Evolutionary conservation across 164 flowering plant species (phyloP), one percentile per base, ranked within the genome.

Genomic region (Warburgia ugandensis): DNA sequence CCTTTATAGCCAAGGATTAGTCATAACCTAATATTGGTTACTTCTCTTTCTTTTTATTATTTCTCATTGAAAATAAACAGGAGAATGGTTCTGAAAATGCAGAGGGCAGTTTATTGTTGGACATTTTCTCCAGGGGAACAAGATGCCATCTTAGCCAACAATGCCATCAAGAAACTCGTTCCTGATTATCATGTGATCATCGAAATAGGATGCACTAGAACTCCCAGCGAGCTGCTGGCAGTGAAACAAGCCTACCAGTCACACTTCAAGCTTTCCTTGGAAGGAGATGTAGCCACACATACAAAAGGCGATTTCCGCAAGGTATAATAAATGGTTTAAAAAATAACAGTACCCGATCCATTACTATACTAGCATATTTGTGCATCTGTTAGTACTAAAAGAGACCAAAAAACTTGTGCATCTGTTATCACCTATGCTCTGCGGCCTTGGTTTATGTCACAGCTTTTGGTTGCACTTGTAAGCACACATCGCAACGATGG

Each of bases 281-380:
- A 90, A 58, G 97, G 86, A 62, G 91, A 90, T 52, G 73, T 90
- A 29, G 88, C 95, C 38, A 49, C 64, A 4, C 77, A 80, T 55
- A 70, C 83, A 22, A 29, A 66, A 5, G 94, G 94, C n/a, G 86
- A 84, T 17, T n/a, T 72, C 30, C 86, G 91, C 56, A 78, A 73
- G 86, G 97, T 56, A 65, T n/a, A n/a, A n/a, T n/a, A n/a, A n/a
- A n/a, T n/a, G n/a, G n/a, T n/a, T n/a, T n/a, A n/a, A n/a, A n/a
- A n/a, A n/a, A n/a, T n/a, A n/a, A n/a, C n/a, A n/a, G n/a, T n/a
- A n/a, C n/a, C n/a, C n/a, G n/a, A n/a, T n/a, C n/a, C n/a, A n/a
- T n/a, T n/a, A n/a, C n/a, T n/a, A n/a, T n/a, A n/a, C n/a, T n/a
- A n/a, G n/a, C n/a, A n/a, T n/a, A n/a, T n/a, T n/a, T n/a, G n/a